Evolutionary conservation across 495 filamentous ascomycete species (phyloP), one percentile per base, ranked within the genome.

Genomic region (Aspergillus ostianus): DNA sequence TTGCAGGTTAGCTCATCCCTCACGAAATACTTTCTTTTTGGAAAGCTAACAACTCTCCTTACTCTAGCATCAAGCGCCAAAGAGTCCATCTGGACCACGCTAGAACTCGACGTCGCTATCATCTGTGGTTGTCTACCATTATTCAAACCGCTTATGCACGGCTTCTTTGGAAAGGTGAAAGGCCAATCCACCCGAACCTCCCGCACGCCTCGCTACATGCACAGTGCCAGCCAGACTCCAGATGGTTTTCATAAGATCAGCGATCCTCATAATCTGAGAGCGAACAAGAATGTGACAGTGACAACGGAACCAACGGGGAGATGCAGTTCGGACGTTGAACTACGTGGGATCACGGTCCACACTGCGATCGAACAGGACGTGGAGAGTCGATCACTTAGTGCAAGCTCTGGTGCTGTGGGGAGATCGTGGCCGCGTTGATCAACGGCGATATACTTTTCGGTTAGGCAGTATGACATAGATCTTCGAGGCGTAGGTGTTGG

Each of bases 101-200:
- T 78, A 45, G 82, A 85, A 63, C 63, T 83, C 9, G 75, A 77
- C 65, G 72, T 78, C 6, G 80, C 77, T 30, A 81, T 83, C 21
- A 75, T 76, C 29, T 83, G 79, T 56, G 73, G 73, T 21, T 83
- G 74, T 36, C 67, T 84, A 1, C 70, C 79, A 4, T 64, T 77
- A 52, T 59, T 76, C 63, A 60, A 67, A 54, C 54, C 70, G 2
- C 47, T 72, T 2, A 45, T 69, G 55, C 53, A 60, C 29, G 41
- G 23, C 26, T 70, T 58, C 19, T 2, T 51, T 15, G 44, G 36
- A 9, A 30, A 21, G 44, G 26, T 36, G 5, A 50, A 36, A 19
- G 47, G 30, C 36, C 23, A 26, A 49, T 41, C 32, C 36, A 53
- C 18, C 18, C 30, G 6, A 12, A 6, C n/a, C n/a, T 47, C 59